phyloP scores from a whole-genome alignment of 495 filamentous ascomycete species.

The Astrothelium macrocarpum region DNA sequence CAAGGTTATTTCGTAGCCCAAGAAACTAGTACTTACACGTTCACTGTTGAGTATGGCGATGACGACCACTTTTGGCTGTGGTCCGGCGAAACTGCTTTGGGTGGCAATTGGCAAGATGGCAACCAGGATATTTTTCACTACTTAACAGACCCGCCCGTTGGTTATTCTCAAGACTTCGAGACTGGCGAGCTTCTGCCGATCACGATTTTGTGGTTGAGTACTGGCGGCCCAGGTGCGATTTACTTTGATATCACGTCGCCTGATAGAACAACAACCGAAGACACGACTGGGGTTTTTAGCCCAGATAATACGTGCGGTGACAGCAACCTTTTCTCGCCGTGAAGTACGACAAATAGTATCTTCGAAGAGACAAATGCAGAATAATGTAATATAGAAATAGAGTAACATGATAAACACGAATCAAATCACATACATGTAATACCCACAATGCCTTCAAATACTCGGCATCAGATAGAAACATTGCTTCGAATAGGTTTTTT shows the following conservation, averaged over 20 bases:
- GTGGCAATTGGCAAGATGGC: not conserved
- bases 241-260: not conserved
- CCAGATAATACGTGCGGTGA: not conserved
- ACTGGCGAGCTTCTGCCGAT: not conserved
- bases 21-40: not conserved
- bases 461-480: too few species aligned
- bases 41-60: not conserved
- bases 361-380: too few species aligned
- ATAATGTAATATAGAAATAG: too few species aligned
- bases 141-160: not conserved
- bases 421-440: too few species aligned
- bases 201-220: not conserved
- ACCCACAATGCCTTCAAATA: too few species aligned
- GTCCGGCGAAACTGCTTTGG: not conserved
- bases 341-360: too few species aligned
- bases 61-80: not conserved
- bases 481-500: too few species aligned
- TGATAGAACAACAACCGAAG: not conserved
- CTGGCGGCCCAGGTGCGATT: not conserved
- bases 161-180: not conserved
- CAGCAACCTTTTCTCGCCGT: not conserved
- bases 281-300: not conserved
- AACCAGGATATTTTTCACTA: not conserved
- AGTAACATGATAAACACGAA: too few species aligned
- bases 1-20: not conserved